These are phyloP conservation scores for Coleophoma cylindrospora DNA, from an alignment of 2,329 filamentous ascomycete species.

Conservation along the genomic window DNA sequence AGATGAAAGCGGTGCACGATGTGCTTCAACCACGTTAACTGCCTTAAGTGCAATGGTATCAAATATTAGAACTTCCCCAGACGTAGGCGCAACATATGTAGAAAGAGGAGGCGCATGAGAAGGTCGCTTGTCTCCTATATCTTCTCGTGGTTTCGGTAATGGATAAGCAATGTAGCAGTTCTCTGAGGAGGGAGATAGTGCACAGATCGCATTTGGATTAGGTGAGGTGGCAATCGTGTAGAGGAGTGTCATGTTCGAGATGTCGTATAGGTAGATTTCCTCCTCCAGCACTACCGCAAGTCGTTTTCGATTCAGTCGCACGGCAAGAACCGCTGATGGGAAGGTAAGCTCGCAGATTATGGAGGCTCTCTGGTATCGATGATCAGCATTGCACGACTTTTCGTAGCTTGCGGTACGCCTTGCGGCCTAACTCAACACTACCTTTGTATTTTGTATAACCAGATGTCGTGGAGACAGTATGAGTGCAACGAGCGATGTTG, in stretches of 20 bases:
- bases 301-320: constrained; percentile 90
- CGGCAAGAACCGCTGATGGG: constrained; percentile 89
- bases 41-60: constrained; percentile 86
- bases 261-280: constrained; percentile 97
- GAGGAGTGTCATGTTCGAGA: constrained; percentile 94
- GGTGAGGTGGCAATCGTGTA: constrained; percentile 92
- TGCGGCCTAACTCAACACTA: constrained; percentile 32
- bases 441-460: constrained; percentile 97
- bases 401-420: background rate
- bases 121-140: constrained; percentile 52
- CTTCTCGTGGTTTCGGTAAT: constrained; percentile 67
- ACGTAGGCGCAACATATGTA: constrained; percentile 76
- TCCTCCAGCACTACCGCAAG: constrained; percentile 92
- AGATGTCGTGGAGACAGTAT: constrained; percentile 88
- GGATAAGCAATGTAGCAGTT: constrained; percentile 96
- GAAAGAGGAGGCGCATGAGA: constrained; percentile 80
- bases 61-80: constrained; percentile 88
- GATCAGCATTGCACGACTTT: constrained; percentile 2
- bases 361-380: constrained; percentile 50
- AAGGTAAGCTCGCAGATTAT: constrained; percentile 99
- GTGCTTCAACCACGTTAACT: constrained; percentile 92
- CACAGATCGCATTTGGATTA: constrained; percentile 87
- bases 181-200: constrained; percentile 88
- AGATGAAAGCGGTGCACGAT: constrained; percentile 84
- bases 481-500: constrained; percentile 90